A percentile compares a stretch with the other conserved stretches of the same genome.
Evolutionary conservation across 805 yeast genomes (phyloP).

Genomic region (Wickerhamomyces strasburgensis): DNA sequence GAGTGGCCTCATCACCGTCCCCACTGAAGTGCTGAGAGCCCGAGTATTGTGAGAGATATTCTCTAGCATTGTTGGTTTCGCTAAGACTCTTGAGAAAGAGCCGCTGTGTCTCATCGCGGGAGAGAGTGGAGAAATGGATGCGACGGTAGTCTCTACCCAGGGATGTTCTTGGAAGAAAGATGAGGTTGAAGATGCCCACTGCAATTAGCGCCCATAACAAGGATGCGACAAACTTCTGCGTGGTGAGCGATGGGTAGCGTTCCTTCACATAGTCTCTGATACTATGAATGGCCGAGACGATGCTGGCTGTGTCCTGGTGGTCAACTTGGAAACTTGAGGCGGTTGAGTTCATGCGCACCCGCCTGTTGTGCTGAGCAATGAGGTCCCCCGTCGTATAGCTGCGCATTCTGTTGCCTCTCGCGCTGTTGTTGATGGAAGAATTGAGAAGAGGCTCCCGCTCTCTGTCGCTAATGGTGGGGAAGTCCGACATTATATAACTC

Average conservation of each 20-base stretch:
- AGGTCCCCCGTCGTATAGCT: conserved; percentile 15
- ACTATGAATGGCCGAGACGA: conserved; percentile 11
- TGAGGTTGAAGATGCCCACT: conserved; percentile 45
- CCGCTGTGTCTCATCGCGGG: conserved; percentile 67
- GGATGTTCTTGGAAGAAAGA: conserved; percentile 82
- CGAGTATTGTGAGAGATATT: conserved; percentile 24
- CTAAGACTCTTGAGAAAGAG: conserved; percentile 41
- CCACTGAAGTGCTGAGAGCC: conserved; percentile 21
- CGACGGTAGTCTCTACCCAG: conserved; percentile 75
- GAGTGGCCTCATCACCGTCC: conserved; percentile 32
- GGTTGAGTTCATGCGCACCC: conserved; percentile 12
- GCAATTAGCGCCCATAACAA: conserved; percentile 22
- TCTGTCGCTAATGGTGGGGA: neutral
- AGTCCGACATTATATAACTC: neutral
- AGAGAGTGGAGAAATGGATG: conserved; percentile 58
- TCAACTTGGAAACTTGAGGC: conserved; percentile 3
- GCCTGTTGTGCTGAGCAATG: conserved; percentile 12
- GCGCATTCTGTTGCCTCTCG: conserved; percentile 2
- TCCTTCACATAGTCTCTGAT: conserved; percentile 19
- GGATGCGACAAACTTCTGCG: conserved; percentile 19
- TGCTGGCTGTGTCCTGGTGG: conserved; percentile 6
- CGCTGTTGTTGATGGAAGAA: too few relatives aligned
- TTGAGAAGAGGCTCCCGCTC: neutral
- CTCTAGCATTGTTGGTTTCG: conserved; percentile 29
- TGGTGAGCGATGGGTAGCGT: conserved; percentile 18